Percentiles rank a stretch among this genome's conserved stretches.
Conservation (phyloP, 352 stramenopile genomes). For the Phytophthora fragariae region DNA sequence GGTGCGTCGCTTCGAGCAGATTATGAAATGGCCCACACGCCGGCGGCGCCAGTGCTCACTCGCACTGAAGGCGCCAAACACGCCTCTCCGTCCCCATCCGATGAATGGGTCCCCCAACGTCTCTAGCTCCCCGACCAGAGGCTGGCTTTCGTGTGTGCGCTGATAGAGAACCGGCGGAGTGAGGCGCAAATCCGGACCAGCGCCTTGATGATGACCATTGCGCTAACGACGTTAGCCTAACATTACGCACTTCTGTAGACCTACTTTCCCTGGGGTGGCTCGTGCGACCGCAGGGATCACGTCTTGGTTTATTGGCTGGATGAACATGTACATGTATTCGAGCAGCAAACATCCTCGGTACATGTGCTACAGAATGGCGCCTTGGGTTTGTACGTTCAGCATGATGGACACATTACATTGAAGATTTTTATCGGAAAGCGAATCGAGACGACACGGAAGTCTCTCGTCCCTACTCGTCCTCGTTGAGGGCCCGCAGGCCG, state of each 20-base stretch:
- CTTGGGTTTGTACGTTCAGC: too few species aligned
- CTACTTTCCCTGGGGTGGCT: too few species aligned
- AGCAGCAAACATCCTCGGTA: too few species aligned
- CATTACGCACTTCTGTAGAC: too few species aligned
- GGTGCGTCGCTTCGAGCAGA: slow-evolving; percentile 16
- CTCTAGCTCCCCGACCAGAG: not conserved
- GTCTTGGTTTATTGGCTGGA: too few species aligned
- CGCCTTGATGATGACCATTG: too few species aligned
- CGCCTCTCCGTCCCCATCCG: not conserved
- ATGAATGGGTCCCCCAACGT: not conserved
- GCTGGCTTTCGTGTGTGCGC: not conserved
- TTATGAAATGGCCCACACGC: slow-evolving; percentile 17
- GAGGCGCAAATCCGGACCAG: too few species aligned
- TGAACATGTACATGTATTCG: too few species aligned
- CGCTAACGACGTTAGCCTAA: too few species aligned
- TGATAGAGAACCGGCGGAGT: not conserved
- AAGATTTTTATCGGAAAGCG: not conserved
- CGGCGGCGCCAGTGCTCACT: not conserved
- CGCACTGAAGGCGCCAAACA: not conserved
- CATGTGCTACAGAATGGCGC: too few species aligned
- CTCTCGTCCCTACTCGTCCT: not conserved
- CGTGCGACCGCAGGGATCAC: too few species aligned
- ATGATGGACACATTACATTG: too few species aligned
- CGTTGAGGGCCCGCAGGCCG: not conserved
- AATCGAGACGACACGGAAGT: not conserved